phyloP scores from a whole-genome alignment of 441 rosid genomes.

The Corymbia citriodora region DNA sequence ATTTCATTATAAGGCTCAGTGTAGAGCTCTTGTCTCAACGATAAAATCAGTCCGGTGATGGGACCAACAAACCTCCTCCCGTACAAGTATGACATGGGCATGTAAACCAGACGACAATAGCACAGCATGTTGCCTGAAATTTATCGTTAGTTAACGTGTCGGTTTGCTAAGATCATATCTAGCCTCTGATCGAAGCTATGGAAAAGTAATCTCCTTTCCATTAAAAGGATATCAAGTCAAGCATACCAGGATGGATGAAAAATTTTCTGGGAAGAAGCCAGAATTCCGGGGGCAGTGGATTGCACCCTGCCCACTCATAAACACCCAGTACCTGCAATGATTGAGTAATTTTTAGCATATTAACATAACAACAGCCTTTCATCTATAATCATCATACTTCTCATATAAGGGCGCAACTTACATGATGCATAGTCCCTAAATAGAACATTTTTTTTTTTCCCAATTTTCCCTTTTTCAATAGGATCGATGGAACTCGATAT shows the following conservation, averaged over 20 bases:
- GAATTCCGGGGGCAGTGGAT: slow-evolving; percentile 73
- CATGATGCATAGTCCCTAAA: neutral
- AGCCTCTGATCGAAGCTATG: neutral
- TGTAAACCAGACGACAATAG: slow-evolving; percentile 44
- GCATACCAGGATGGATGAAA: slow-evolving; percentile 51
- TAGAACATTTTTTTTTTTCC: neutral
- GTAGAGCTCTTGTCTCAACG: slow-evolving; percentile 41
- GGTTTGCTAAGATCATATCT: neutral
- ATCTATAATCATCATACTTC: neutral
- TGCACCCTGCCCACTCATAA: slow-evolving; percentile 74
- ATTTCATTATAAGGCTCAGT: slow-evolving; percentile 34
- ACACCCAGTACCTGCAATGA: slow-evolving; percentile 47
- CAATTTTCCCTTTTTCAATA: neutral
- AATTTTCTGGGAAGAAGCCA: slow-evolving; percentile 49
- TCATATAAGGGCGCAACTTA: neutral
- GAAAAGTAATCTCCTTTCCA: neutral
- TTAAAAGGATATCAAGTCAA: neutral
- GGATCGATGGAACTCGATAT: neutral
- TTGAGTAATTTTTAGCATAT: neutral
- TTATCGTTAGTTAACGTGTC: neutral
- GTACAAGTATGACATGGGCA: slow-evolving; percentile 59
- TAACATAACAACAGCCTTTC: neutral
- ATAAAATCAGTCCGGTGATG: slow-evolving; percentile 27
- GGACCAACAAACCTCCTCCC: slow-evolving; percentile 50
- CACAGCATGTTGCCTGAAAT: slow-evolving; percentile 37